Percentiles rank a stretch among this genome's conserved stretches.
Conservation (phyloP, 176 grass and related monocot genomes). For the Bolboschoenus planiculmis region DNA sequence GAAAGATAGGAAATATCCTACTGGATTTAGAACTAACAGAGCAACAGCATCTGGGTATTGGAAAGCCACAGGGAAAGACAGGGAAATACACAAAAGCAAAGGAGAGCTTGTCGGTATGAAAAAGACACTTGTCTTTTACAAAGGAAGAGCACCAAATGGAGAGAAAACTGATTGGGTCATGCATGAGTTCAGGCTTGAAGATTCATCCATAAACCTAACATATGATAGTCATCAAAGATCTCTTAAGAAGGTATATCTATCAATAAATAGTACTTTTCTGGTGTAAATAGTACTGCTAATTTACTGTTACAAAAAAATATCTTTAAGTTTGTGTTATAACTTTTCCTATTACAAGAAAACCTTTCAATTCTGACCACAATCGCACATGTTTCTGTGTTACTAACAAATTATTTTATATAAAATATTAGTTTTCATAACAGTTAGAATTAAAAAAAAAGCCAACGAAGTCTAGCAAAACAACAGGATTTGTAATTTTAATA, state of each 20-base stretch:
- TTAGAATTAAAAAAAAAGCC: background rate
- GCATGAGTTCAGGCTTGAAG: conserved; percentile 29
- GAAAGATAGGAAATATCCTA: conserved; percentile 29
- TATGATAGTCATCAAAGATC: conserved; percentile 6
- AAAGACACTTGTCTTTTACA: conserved; percentile 27
- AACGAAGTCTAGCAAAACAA: background rate
- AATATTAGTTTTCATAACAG: background rate
- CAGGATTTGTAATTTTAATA: too few relatives aligned
- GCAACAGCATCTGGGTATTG: conserved; percentile 23
- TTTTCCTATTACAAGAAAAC: background rate
- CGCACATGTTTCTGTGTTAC: background rate
- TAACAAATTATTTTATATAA: background rate
- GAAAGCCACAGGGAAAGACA: conserved; percentile 31
- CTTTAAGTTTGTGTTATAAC: background rate
- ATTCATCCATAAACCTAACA: background rate
- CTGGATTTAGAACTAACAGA: conserved; percentile 20
- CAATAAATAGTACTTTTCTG: background rate
- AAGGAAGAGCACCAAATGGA: conserved; percentile 30
- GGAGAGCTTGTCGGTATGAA: conserved; percentile 28
- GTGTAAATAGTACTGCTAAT: background rate
- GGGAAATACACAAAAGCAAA: conserved; percentile 1
- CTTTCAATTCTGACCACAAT: background rate
- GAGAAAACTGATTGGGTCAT: conserved; percentile 28
- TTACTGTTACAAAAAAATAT: background rate
- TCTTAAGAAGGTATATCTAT: conserved; percentile 3